phyloP scores from a whole-genome alignment of 306 rosid genomes.

The Lathyrus tuberosus region DNA sequence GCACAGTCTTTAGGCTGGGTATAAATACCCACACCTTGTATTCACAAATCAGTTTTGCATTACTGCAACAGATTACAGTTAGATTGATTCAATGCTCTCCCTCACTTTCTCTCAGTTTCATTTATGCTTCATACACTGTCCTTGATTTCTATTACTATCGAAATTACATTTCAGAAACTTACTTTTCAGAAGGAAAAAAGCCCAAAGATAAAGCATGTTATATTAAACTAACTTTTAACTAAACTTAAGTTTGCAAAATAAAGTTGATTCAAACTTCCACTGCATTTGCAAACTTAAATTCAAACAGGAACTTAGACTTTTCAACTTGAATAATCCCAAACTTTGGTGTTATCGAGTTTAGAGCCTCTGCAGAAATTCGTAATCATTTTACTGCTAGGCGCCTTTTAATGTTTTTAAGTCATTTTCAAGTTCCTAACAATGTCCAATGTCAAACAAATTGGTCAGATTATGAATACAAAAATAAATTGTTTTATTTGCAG shows the following conservation, averaged over 20 bases:
- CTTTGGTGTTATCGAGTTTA: neutral
- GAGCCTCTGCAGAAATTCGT: constrained; percentile 1
- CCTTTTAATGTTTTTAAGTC: neutral
- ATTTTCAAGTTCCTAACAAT: neutral
- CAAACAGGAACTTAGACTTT: neutral
- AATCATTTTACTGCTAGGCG: neutral
- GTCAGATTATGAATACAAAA: constrained; percentile 1
- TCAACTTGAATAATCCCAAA: constrained; percentile 3
- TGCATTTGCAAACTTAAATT: neutral
- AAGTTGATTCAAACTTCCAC: neutral
- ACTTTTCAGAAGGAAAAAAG: too few relatives aligned
- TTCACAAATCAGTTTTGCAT: too few relatives aligned
- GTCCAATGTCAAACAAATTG: neutral
- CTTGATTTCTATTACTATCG: too few relatives aligned
- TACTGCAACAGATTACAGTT: too few relatives aligned
- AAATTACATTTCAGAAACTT: too few relatives aligned
- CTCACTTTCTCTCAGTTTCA: too few relatives aligned
- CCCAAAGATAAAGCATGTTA: neutral
- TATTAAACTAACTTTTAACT: neutral
- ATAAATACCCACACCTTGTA: too few relatives aligned
- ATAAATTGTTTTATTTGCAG: constrained; percentile 17
- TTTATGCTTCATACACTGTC: too few relatives aligned
- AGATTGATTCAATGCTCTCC: too few relatives aligned
- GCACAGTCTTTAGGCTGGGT: too few relatives aligned
- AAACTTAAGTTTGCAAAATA: constrained; percentile 1